phyloP scores from a whole-genome alignment of 73 alveolate genomes.

The Paramecium pentaurelia region DNA sequence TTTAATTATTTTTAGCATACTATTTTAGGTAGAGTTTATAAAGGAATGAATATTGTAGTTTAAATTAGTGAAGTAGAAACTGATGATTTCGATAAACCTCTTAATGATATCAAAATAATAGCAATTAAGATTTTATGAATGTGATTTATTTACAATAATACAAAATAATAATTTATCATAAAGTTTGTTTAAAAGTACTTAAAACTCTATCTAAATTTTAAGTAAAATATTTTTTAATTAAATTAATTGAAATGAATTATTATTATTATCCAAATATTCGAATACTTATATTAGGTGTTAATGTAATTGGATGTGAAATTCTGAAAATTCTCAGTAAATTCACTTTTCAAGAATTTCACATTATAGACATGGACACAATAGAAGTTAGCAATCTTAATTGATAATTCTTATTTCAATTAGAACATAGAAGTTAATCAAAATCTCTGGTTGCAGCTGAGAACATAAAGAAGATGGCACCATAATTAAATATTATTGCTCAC shows the following conservation, averaged over 20 bases:
- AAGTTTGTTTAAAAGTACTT: neutral
- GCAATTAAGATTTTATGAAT: constrained; percentile 35
- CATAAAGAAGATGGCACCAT: constrained; percentile 4
- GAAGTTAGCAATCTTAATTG: constrained; percentile 93
- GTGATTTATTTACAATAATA: neutral
- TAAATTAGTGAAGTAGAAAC: constrained; percentile 70
- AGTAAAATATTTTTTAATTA: neutral
- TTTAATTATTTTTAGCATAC: constrained; percentile 68
- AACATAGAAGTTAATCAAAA: constrained; percentile 45
- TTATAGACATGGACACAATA: constrained; percentile 88
- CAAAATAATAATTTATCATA: neutral
- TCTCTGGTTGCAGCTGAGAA: constrained; percentile 1
- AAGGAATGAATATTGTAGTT: constrained; percentile 75
- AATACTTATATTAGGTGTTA: constrained; percentile 75
- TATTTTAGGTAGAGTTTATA: constrained; percentile 85
- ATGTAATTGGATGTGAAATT: constrained; percentile 95
- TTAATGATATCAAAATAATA: constrained; percentile 59
- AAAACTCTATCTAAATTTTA: neutral
- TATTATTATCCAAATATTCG: constrained; percentile 33
- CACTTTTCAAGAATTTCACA: constrained; percentile 80
- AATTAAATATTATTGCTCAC: neutral
- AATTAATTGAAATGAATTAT: neutral
- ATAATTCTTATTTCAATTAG: constrained; percentile 83
- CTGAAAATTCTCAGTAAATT: constrained; percentile 86
- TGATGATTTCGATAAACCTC: constrained; percentile 76